Evolutionary conservation across 345 rosid species (phyloP).

Genomic region (Pseudoturritis turrita): DNA sequence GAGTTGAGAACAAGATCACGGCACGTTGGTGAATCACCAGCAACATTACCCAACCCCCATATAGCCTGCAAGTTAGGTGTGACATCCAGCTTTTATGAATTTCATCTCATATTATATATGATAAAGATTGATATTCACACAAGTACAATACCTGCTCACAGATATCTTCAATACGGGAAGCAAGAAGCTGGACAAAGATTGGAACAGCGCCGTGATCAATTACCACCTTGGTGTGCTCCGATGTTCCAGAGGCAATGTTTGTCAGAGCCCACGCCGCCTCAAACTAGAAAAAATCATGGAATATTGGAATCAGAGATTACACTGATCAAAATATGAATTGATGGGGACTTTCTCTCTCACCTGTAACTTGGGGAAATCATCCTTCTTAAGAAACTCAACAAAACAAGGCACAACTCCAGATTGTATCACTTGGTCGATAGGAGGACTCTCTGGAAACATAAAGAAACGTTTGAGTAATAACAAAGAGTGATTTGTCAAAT

Average conservation of each 20-base stretch:
- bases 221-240: slow-evolving; percentile 57
- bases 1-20: slow-evolving; percentile 53
- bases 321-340: background rate
- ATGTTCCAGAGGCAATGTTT: slow-evolving; percentile 68
- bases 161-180: slow-evolving; percentile 58
- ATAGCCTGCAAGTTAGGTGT: slow-evolving; percentile 37
- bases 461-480: background rate
- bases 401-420: slow-evolving; percentile 60
- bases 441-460: slow-evolving; percentile 42
- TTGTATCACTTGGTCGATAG: slow-evolving; percentile 50
- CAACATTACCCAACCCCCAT: slow-evolving; percentile 70
- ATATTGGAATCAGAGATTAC: background rate
- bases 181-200: slow-evolving; percentile 52
- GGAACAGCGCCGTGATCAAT: slow-evolving; percentile 65
- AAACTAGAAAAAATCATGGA: slow-evolving; percentile 34
- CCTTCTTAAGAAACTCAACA: slow-evolving; percentile 60
- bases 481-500: background rate
- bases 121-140: background rate
- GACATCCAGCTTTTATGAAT: background rate
- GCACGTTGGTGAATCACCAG: slow-evolving; percentile 53
- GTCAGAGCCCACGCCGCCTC: slow-evolving; percentile 84
- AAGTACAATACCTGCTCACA: slow-evolving; percentile 59
- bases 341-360: slow-evolving; percentile 1
- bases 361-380: slow-evolving; percentile 66
- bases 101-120: background rate